These are phyloP conservation scores for Ensete ventricosum DNA, from an alignment of 176 grass and related monocot species.

Conservation along the genomic window DNA sequence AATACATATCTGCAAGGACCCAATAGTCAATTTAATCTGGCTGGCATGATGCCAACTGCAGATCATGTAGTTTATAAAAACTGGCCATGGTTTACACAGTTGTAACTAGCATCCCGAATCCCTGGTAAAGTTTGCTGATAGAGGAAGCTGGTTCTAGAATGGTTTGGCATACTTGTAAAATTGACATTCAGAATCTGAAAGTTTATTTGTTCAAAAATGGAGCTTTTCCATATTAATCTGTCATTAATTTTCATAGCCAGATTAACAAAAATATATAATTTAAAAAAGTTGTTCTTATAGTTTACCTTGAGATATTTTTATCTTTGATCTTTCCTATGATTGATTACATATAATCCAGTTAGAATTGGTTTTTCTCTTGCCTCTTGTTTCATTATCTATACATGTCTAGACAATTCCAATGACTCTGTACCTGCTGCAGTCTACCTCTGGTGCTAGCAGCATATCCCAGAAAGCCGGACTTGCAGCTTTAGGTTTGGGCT, in stretches of 20 bases:
- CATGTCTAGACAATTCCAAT: not conserved
- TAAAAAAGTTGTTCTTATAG: no score
- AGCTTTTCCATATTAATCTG: no score
- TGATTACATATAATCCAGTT: constrained; percentile 1
- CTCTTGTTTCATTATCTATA: not conserved
- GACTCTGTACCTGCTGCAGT: constrained; percentile 22
- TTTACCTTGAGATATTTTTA: not conserved
- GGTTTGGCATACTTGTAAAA: not conserved
- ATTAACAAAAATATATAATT: no score
- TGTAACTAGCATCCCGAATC: not conserved
- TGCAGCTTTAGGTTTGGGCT: constrained; percentile 80
- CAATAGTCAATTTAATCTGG: no score
- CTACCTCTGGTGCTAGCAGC: constrained; percentile 83
- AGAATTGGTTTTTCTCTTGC: not conserved
- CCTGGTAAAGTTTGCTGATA: not conserved
- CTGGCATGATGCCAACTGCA: not conserved
- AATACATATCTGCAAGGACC: no score
- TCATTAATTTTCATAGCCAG: no score
- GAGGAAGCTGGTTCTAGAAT: not conserved
- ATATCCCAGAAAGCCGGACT: constrained; percentile 95
- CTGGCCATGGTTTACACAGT: not conserved
- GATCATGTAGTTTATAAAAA: not conserved
- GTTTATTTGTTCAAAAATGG: no score
- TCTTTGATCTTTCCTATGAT: not conserved
- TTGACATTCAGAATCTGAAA: no score